These are phyloP conservation scores for Cystobasidium slooffiae DNA, from an alignment of 1,284 basidiomycete species.

Conservation along the genomic window DNA sequence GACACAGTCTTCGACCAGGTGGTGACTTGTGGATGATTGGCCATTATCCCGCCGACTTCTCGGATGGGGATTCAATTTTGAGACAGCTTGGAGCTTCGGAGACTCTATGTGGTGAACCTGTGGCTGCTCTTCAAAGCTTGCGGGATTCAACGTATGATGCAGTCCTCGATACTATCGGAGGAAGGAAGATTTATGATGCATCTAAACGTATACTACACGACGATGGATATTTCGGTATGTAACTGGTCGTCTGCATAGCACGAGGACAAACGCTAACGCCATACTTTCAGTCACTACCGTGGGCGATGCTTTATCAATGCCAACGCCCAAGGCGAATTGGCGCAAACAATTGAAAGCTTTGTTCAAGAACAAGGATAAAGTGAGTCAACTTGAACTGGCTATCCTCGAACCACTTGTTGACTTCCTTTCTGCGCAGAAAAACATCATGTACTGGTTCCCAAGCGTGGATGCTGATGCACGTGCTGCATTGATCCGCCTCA, in stretches of 20 bases:
- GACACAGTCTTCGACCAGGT: conserved; percentile 51
- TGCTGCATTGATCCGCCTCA: conserved; percentile 46
- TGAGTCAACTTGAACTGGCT: conserved; percentile 2
- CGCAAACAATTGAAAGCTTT: conserved; percentile 53
- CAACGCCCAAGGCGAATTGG: conserved; percentile 54
- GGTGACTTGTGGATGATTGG: conserved; percentile 58
- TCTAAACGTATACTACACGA: conserved; percentile 57
- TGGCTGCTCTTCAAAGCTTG: conserved; percentile 57
- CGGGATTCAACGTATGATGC: conserved; percentile 58
- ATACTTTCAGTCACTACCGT: conserved; percentile 47
- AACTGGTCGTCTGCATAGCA: background rate
- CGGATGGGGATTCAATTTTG: conserved; percentile 56
- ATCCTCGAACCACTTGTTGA: background rate
- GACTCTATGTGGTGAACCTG: conserved; percentile 57
- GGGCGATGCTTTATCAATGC: conserved; percentile 56
- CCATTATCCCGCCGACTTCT: conserved; percentile 56
- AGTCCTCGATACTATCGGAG: conserved; percentile 54
- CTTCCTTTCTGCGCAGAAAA: conserved; percentile 52
- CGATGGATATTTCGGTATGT: conserved; percentile 51
- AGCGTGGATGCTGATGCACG: conserved; percentile 44
- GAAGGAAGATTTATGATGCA: conserved; percentile 57
- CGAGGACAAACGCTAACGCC: no score
- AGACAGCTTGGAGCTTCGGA: conserved; percentile 58
- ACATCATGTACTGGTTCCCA: conserved; percentile 55
- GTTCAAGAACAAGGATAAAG: conserved; percentile 55